Evolutionary conservation across 352 stramenopile species (phyloP).

Genomic region (Thraustochytrium sp.): DNA sequence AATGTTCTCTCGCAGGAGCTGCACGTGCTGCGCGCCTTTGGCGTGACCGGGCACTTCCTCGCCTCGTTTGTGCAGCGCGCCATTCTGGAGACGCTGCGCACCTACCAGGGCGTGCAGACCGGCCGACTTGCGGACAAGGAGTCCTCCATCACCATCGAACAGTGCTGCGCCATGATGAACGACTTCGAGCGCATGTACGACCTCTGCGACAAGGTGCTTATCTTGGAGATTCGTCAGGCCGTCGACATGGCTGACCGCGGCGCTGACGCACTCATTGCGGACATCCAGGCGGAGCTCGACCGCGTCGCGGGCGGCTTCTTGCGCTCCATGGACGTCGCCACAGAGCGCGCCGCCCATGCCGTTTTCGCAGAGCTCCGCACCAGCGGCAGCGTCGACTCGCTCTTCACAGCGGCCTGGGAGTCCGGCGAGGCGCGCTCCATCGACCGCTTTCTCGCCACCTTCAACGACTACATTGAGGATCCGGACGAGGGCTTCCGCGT

Average conservation of each 20-base stretch:
- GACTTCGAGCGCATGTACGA: conserved; percentile 40
- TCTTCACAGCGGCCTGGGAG: neutral
- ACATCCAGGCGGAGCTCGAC: neutral
- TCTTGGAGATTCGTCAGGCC: neutral
- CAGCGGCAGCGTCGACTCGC: neutral
- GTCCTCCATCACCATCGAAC: neutral
- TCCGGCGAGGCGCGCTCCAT: neutral
- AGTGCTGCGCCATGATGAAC: conserved; percentile 40
- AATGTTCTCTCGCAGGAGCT: conserved; percentile 17
- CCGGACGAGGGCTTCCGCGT: neutral
- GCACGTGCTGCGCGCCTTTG: neutral
- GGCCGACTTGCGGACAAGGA: neutral
- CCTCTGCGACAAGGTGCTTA: conserved; percentile 15
- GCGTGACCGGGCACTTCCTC: neutral
- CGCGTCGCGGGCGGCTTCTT: conserved; percentile 10
- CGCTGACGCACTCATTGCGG: neutral
- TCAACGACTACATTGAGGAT: conserved; percentile 30
- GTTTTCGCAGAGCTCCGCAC: neutral
- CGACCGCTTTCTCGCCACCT: neutral
- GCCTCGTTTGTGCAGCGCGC: neutral
- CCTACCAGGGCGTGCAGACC: neutral
- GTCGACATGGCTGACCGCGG: neutral
- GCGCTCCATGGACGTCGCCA: neutral
- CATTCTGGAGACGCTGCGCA: neutral
- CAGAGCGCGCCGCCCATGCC: neutral